Base-by-base conservation (phyloP, 495 filamentous ascomycete species). In the Podospora australis region DNA sequence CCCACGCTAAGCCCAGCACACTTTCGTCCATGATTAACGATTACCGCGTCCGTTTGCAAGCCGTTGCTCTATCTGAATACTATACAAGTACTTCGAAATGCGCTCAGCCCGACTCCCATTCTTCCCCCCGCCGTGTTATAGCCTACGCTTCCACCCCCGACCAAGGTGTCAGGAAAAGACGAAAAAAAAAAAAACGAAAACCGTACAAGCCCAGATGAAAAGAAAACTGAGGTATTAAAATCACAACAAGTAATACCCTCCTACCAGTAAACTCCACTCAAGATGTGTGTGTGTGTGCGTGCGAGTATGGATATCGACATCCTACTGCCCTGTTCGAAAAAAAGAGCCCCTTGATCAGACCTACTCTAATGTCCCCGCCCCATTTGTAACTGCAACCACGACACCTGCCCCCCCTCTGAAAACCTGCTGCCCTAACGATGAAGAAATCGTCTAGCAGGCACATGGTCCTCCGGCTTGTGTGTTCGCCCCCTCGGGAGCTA, bases 401-500 rank as follows among this genome's bases (percentile, higher is more conserved):
- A n/a, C n/a, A n/a, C n/a, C n/a, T n/a, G n/a, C n/a, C n/a, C n/a
- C n/a, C n/a, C n/a, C n/a, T n/a, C n/a, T n/a, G n/a, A n/a, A n/a
- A n/a, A n/a, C n/a, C n/a, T n/a, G n/a, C n/a, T n/a, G n/a, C n/a
- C n/a, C n/a, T n/a, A n/a, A n/a, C n/a, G n/a, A n/a, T n/a, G n/a
- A n/a, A n/a, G n/a, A n/a, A n/a, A n/a, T n/a, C n/a, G n/a, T n/a
- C n/a, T 46, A 95, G 70, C 88, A 95, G 54, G 81, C 82, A 72
- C 88, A 95, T 49, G 80, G 74, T 46, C 79, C 80, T 36, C 78
- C 82, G 36, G 76, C 78, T 62, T 90, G 83, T 39, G 88, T 91
- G 50, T 83, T 82, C 30, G 82, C 73, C 39, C 83, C 75, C 59
- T 94, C 88, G 17, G 86, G 85, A 50, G 83, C 76, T 54, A 95